phyloP scores from a whole-genome alignment of 768 basidiomycete genomes.

The Rhodotorula sphaerocarpa region DNA sequence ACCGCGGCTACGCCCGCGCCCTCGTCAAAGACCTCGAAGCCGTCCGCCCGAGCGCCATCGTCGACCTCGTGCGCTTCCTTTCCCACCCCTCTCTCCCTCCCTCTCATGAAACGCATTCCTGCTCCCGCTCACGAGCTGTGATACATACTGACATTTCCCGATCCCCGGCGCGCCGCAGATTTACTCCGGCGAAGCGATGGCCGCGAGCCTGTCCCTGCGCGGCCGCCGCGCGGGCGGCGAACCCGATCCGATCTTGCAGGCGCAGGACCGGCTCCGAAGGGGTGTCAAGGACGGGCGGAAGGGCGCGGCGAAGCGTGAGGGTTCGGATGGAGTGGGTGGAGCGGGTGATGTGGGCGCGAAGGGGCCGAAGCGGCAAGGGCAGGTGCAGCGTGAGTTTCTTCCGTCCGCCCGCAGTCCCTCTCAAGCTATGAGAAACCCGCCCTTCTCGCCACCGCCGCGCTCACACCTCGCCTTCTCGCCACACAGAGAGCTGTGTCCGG shows the following conservation, averaged over 20 bases:
- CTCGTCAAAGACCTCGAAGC: constrained; percentile 95
- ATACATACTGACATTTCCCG: too few species aligned
- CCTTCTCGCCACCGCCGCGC: too few species aligned
- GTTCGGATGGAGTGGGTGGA: not conserved
- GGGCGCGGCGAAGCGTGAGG: not conserved
- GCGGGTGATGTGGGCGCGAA: too few species aligned
- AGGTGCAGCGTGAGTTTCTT: constrained; percentile 29
- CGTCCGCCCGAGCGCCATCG: constrained; percentile 85
- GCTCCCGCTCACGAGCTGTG: constrained; percentile 42
- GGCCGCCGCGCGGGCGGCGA: constrained; percentile 31
- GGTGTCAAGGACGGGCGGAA: not conserved
- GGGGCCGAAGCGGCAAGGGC: too few species aligned
- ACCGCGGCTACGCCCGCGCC: constrained; percentile 86
- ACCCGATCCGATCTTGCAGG: constrained; percentile 2
- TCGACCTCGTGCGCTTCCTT: constrained; percentile 97
- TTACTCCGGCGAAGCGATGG: constrained; percentile 40
- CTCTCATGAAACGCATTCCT: not conserved
- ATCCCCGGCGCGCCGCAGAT: constrained; percentile 44
- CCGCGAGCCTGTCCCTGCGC: constrained; percentile 27
- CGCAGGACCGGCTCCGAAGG: not conserved
- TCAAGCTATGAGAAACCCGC: not conserved
- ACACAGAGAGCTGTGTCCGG: constrained; percentile 72
- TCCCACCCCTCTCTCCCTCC: not conserved
- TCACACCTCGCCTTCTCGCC: not conserved
- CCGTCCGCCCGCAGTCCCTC: not conserved